These are phyloP conservation scores for Termitomyces sp. DNA, from an alignment of 768 basidiomycete species.

Conservation along the genomic window DNA sequence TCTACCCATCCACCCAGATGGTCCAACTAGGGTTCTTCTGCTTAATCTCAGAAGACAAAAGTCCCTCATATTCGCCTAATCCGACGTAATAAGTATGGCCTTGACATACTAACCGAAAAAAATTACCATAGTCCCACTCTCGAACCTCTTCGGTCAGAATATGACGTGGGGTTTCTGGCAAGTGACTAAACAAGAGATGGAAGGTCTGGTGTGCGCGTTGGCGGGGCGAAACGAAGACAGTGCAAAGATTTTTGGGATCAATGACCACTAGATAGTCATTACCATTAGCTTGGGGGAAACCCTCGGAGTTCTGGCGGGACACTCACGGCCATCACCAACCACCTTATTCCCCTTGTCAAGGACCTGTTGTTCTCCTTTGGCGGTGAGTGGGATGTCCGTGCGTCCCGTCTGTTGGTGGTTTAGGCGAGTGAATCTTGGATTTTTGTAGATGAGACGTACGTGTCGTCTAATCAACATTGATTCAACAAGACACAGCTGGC, in stretches of 20 bases:
- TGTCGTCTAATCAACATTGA: slow-evolving; percentile 45
- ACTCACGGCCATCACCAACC: slow-evolving; percentile 76
- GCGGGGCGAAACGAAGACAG: slow-evolving; percentile 83
- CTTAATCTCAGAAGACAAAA: slow-evolving; percentile 73
- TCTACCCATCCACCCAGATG: slow-evolving; percentile 85
- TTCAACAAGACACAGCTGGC: not conserved
- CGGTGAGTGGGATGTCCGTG: slow-evolving; percentile 84
- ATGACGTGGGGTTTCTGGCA: slow-evolving; percentile 41
- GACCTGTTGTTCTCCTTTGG: slow-evolving; percentile 68
- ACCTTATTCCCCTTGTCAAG: slow-evolving; percentile 56
- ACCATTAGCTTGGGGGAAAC: not conserved
- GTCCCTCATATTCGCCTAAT: slow-evolving; percentile 80
- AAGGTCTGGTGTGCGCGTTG: slow-evolving; percentile 83
- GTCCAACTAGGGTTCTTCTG: slow-evolving; percentile 55
- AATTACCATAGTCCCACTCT: slow-evolving; percentile 82
- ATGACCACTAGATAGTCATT: slow-evolving; percentile 50
- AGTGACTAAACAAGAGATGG: slow-evolving; percentile 62
- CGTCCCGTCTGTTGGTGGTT: slow-evolving; percentile 63
- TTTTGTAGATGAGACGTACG: slow-evolving; percentile 30
- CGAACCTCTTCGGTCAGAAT: slow-evolving; percentile 58
- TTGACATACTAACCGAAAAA: not conserved
- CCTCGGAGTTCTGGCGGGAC: not conserved
- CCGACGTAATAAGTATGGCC: not conserved
- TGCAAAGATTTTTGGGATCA: slow-evolving; percentile 73
- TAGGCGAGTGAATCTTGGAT: not conserved